Evolutionary conservation across 805 yeast species (phyloP), one percentile per base, ranked within the genome.

Genomic region (Cyberlindnera xylosilytica): DNA sequence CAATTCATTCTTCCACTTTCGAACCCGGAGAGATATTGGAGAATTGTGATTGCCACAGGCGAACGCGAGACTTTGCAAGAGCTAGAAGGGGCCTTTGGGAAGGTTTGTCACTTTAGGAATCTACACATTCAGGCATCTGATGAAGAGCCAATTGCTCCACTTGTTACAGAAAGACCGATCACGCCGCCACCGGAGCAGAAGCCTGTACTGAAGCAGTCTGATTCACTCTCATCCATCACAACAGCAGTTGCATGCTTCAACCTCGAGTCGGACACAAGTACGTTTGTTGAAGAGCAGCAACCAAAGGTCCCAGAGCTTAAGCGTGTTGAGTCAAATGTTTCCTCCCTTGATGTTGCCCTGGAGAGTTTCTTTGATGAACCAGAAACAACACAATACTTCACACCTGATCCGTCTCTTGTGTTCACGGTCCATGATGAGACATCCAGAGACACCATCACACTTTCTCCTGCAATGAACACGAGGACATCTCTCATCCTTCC

Each of bases 21-120:
- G 20, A 85, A 84, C 52, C 95, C 95, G 0, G 83, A 79, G 48
- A 65, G 91, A 52, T 84, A 78, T 60, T 87, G 95, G 95, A 70
- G 74, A 22, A 66, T 80, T 34, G 65, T 56, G 16, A 52, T 68
- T 41, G 50, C 57, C 18, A 56, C 64, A 4, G 35, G 33, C 12
- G 52, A 53, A 38, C 45, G 42, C 1, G 22, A 32, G 0, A 44
- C 47, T 3, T 44, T 55, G 1, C 16, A 42, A 4, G 55, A 53
- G 6, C 54, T 68, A 28, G 70, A 65, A 41, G n/a, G 34, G 0
- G 41, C 50, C 0, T 45, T 60, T 20, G 45, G 61, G 27, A 49
- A 52, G 7, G 63, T 66, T 18, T 73, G 75, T 20, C 62, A 60
- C 22, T 75, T 69, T 52, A 62, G 77, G 38, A 72, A 72, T 45